Evolutionary conservation across 192 early-diverging fungal genomes (phyloP).

Genomic region (Chytriomyces confervae): DNA sequence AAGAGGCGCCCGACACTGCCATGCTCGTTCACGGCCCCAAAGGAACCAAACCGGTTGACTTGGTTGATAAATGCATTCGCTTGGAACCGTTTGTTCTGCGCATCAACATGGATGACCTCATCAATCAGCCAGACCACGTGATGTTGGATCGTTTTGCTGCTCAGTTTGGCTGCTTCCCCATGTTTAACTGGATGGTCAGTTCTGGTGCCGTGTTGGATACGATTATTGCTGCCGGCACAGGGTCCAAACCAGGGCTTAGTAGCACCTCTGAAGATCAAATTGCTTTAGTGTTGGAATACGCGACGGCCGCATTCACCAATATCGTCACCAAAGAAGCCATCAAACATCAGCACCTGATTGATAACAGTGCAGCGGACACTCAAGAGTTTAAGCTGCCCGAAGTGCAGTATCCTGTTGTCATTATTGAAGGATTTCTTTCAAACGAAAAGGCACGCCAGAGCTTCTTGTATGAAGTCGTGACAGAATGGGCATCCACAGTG

Average conservation of each 20-base stretch:
- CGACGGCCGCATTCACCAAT: conserved; percentile 75
- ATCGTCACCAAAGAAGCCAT: conserved; percentile 51
- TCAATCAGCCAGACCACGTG: conserved; percentile 73
- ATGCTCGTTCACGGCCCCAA: conserved; percentile 83
- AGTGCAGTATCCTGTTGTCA: conserved; percentile 79
- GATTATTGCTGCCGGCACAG: conserved; percentile 85
- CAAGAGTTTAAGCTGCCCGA: conserved; percentile 35
- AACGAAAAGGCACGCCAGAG: conserved; percentile 68
- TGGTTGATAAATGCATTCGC: conserved; percentile 74
- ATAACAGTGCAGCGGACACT: neutral
- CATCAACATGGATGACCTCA: conserved; percentile 81
- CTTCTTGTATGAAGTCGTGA: conserved; percentile 72
- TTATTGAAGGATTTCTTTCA: conserved; percentile 86
- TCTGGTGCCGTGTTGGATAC: conserved; percentile 77
- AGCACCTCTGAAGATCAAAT: conserved; percentile 84
- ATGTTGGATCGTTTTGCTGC: conserved; percentile 77
- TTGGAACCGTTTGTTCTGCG: conserved; percentile 72
- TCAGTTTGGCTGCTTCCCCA: conserved; percentile 91
- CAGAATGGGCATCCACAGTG: conserved; percentile 80
- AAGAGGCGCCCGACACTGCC: conserved; percentile 75
- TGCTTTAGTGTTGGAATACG: conserved; percentile 80
- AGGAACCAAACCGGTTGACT: conserved; percentile 78
- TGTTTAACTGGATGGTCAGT: conserved; percentile 76
- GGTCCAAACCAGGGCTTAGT: conserved; percentile 85
- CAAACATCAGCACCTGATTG: conserved; percentile 32